phyloP scores from a whole-genome alignment of 345 rosid species.

The Populus alba region DNA sequence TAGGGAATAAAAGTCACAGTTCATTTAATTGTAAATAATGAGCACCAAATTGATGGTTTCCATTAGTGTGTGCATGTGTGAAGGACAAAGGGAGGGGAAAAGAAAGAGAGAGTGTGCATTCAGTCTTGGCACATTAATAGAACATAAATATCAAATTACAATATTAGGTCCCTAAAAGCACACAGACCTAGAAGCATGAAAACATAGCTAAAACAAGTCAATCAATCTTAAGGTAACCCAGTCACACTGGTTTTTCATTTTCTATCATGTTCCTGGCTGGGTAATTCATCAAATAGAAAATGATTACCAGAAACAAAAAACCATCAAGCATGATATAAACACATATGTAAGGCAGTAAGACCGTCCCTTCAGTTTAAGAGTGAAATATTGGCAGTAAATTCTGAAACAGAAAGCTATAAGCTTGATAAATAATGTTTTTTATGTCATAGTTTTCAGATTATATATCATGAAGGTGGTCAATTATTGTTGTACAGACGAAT shows the following conservation, averaged over 20 bases:
- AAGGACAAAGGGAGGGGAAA: neutral
- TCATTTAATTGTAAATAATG: neutral
- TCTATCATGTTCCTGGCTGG: neutral
- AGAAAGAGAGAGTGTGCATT: neutral
- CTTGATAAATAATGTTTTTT: neutral
- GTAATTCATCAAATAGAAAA: neutral
- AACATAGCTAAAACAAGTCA: neutral
- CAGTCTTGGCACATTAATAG: neutral
- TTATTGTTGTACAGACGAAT: neutral
- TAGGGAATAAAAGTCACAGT: neutral
- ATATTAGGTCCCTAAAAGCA: neutral
- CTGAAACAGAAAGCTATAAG: neutral
- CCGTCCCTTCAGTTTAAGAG: neutral
- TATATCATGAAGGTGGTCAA: constrained; percentile 3
- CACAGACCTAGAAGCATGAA: neutral
- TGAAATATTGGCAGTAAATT: neutral
- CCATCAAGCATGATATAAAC: neutral
- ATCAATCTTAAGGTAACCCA: neutral
- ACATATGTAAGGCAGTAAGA: neutral
- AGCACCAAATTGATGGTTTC: neutral
- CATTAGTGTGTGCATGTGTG: neutral
- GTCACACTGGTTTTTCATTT: neutral
- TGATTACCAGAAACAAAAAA: neutral
- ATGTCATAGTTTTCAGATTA: neutral
- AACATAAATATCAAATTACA: neutral